phyloP scores from a whole-genome alignment of 2,329 filamentous ascomycete genomes.

The Neoarthrinium moseri region DNA sequence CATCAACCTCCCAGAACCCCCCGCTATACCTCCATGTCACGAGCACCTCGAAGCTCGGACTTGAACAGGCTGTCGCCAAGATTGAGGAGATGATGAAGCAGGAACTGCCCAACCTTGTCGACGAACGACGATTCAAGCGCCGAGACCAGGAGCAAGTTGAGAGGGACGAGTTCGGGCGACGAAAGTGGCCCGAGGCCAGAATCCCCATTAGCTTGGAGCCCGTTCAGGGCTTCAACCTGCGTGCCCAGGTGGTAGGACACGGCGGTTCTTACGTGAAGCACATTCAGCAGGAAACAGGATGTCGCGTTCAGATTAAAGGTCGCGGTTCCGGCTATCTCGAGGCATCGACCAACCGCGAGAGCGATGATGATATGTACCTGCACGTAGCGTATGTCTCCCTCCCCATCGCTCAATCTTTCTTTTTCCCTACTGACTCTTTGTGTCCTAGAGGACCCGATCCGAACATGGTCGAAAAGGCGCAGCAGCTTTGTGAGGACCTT shows the following conservation, averaged over 20 bases:
- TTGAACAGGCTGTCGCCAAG: constrained; percentile 82
- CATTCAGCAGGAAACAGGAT: constrained; percentile 92
- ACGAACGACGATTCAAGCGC: constrained; percentile 87
- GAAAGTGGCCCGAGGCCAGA: constrained; percentile 98
- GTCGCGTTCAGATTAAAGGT: constrained; percentile 97
- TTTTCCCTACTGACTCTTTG: constrained; percentile 28
- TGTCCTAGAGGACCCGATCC: constrained; percentile 81
- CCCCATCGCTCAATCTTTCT: background rate
- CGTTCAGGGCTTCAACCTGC: constrained; percentile 90
- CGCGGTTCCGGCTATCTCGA: constrained; percentile 94
- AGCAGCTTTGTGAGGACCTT: constrained; percentile 85
- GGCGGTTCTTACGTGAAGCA: constrained; percentile 97
- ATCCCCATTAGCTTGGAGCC: constrained; percentile 90
- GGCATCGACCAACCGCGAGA: constrained; percentile 81
- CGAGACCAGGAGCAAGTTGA: constrained; percentile 80
- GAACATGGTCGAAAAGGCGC: constrained; percentile 81
- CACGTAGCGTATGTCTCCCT: constrained; percentile 76
- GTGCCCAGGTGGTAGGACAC: constrained; percentile 92
- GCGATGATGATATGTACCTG: constrained; percentile 94
- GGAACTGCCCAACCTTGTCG: constrained; percentile 90
- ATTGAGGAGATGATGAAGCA: constrained; percentile 96
- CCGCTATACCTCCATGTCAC: constrained; percentile 95
- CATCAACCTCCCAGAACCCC: constrained; percentile 63
- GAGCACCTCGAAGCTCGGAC: constrained; percentile 85
- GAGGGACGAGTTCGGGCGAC: constrained; percentile 85